Conservation (phyloP, 495 filamentous ascomycete species). For the Recurvomyces mirabilis region DNA sequence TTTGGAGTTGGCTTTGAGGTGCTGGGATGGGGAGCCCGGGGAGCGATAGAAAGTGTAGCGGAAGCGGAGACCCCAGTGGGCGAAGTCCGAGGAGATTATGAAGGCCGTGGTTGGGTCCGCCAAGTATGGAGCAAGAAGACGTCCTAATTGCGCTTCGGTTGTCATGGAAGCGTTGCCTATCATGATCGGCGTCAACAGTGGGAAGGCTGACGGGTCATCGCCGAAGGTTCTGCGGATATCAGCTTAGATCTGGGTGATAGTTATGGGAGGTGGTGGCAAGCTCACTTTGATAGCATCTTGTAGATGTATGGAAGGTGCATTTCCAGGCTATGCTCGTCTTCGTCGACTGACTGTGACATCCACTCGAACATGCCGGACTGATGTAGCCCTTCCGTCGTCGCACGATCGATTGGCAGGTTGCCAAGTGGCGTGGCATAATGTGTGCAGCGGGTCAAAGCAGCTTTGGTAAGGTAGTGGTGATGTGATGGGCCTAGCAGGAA, state of each 20-base stretch:
- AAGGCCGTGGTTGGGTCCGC: conserved; percentile 67
- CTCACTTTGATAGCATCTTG: conserved; percentile 58
- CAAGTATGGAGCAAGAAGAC: conserved; percentile 67
- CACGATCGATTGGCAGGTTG: conserved; percentile 59
- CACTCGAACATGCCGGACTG: conserved; percentile 55
- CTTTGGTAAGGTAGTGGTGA: conserved; percentile 65
- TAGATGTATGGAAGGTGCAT: conserved; percentile 95
- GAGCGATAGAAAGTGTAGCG: conserved; percentile 73
- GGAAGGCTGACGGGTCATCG: conserved; percentile 40
- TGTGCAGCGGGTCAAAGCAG: conserved; percentile 63
- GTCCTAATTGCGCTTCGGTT: conserved; percentile 59
- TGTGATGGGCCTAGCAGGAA: conserved; percentile 94
- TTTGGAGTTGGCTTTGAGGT: conserved; percentile 28
- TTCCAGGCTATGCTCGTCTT: conserved; percentile 88
- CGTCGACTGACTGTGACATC: conserved; percentile 61
- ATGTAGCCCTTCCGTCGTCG: conserved; percentile 51
- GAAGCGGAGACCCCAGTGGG: conserved; percentile 88
- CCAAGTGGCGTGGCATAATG: conserved; percentile 82
- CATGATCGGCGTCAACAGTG: conserved; percentile 74
- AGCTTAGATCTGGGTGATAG: neutral
- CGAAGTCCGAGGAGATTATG: conserved; percentile 88
- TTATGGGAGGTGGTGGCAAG: conserved; percentile 19
- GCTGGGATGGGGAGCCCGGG: conserved; percentile 12
- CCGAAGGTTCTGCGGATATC: conserved; percentile 20
- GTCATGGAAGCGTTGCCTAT: conserved; percentile 60